A percentile compares a stretch with the other conserved stretches of the same genome.
Evolutionary conservation across 805 yeast genomes (phyloP).

Genomic region (Ogataea haglerorum): DNA sequence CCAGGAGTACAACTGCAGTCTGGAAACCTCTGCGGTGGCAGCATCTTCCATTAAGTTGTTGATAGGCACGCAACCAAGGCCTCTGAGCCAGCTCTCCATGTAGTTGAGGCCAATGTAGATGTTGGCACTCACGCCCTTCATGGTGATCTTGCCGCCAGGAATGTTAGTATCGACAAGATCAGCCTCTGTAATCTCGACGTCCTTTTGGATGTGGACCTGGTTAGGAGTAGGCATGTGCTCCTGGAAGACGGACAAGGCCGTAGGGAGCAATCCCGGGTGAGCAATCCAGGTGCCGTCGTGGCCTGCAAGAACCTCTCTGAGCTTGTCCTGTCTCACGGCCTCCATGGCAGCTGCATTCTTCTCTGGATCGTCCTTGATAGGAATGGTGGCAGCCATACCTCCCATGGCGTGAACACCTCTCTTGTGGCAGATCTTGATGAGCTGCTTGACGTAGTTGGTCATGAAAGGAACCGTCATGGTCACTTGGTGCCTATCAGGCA

Average conservation of each 20-base stretch:
- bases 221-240: slow-evolving; percentile 81
- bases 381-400: slow-evolving; percentile 88
- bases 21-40: slow-evolving; percentile 83
- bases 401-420: slow-evolving; percentile 86
- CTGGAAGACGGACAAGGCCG: slow-evolving; percentile 69
- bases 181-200: slow-evolving; percentile 43
- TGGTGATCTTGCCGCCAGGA: slow-evolving; percentile 60
- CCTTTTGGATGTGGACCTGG: slow-evolving; percentile 56
- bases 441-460: slow-evolving; percentile 70
- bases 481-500: slow-evolving; percentile 78
- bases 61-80: slow-evolving; percentile 82
- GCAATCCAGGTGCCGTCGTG: slow-evolving; percentile 92
- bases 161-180: slow-evolving; percentile 65
- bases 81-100: slow-evolving; percentile 85
- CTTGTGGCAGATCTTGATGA: slow-evolving; percentile 71
- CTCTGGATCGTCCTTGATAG: slow-evolving; percentile 66
- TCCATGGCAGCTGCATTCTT: slow-evolving; percentile 66
- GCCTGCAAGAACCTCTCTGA: slow-evolving; percentile 72
- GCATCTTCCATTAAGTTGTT: slow-evolving; percentile 88
- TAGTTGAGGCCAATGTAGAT: slow-evolving; percentile 73
- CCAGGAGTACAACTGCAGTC: slow-evolving; percentile 84
- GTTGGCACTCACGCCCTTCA: slow-evolving; percentile 67
- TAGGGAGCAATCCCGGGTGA: slow-evolving; percentile 75
- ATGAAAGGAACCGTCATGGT: slow-evolving; percentile 81
- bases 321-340: slow-evolving; percentile 70